Evolutionary conservation across 2,329 filamentous ascomycete species (phyloP).

Genomic region (Magnaporthiopsis poae): DNA sequence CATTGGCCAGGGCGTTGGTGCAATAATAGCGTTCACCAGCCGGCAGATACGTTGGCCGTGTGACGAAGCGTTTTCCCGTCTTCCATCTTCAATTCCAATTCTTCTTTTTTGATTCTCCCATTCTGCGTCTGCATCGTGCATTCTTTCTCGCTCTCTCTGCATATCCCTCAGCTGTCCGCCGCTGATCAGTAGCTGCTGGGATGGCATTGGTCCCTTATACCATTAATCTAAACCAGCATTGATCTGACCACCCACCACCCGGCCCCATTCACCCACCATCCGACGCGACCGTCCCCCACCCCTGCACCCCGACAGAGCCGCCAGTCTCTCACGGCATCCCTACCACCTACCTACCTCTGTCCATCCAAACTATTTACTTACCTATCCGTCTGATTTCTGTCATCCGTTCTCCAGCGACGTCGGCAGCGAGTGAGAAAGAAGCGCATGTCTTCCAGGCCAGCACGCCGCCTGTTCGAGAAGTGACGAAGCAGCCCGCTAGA

Average conservation of each 20-base stretch:
- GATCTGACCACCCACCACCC: neutral
- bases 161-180: too few relatives aligned
- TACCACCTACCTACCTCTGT: too few relatives aligned
- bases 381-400: too few relatives aligned
- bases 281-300: too few relatives aligned
- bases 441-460: neutral
- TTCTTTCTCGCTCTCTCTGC: too few relatives aligned
- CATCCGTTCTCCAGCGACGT: too few relatives aligned
- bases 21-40: neutral
- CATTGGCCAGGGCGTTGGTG: neutral
- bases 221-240: neutral
- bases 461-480: neutral
- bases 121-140: neutral
- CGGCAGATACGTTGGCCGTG: neutral
- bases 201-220: neutral
- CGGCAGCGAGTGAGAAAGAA: neutral
- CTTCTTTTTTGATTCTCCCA: neutral
- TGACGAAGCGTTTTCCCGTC: too few relatives aligned
- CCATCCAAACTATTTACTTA: too few relatives aligned
- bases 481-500: neutral
- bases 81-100: neutral
- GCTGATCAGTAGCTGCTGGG: neutral
- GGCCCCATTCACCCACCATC: neutral
- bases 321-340: neutral
- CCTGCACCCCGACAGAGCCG: neutral